Evolutionary conservation across 345 rosid genomes (phyloP).

Genomic region (Syzygium grande): DNA sequence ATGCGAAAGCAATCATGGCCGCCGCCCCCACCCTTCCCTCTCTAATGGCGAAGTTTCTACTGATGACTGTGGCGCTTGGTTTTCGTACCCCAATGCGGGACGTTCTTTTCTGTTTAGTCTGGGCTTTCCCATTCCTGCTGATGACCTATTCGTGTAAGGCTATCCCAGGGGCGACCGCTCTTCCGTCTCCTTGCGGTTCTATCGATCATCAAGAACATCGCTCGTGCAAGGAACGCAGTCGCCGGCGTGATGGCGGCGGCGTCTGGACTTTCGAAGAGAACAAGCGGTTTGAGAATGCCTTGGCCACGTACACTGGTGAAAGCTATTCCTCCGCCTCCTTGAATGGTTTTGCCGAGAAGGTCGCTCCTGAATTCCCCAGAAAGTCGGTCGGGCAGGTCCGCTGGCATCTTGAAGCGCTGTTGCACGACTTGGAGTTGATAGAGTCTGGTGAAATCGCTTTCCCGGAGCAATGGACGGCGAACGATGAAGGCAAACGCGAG

Average conservation of each 20-base stretch:
- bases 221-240: neutral
- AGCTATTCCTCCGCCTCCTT: neutral
- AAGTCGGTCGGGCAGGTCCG: neutral
- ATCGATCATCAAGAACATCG: neutral
- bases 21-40: neutral
- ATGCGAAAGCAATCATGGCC: neutral
- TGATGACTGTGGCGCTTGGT: neutral
- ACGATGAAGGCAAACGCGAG: neutral
- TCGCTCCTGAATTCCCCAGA: neutral
- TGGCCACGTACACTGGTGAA: neutral
- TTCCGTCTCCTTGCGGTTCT: neutral
- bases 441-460: neutral
- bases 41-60: neutral
- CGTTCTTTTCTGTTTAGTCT: neutral
- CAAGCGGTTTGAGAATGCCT: neutral
- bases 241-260: neutral
- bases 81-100: neutral
- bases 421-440: neutral
- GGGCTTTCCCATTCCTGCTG: neutral
- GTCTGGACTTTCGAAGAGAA: slow-evolving; percentile 3
- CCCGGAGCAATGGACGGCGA: neutral
- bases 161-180: neutral
- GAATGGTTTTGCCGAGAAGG: neutral
- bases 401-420: neutral
- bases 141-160: neutral